phyloP scores from a whole-genome alignment of 2,329 filamentous ascomycete species.

The Penicillium polonicum region DNA sequence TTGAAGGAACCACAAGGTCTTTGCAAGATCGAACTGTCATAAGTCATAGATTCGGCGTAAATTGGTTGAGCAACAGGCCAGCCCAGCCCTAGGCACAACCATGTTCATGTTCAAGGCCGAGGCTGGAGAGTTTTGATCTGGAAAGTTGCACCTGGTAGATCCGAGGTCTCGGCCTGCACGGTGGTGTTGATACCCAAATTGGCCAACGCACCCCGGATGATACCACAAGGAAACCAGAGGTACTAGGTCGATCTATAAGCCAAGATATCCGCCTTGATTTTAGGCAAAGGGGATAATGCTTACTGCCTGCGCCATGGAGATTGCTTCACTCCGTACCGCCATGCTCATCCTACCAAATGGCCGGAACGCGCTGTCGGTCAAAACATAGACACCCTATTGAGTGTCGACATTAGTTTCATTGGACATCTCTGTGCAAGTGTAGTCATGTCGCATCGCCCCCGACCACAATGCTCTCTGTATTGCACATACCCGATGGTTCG shows the following conservation, averaged over 20 bases:
- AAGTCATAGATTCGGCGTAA: neutral
- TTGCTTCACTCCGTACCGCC: slow-evolving; percentile 69
- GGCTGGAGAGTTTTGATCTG: slow-evolving; percentile 83
- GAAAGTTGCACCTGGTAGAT: slow-evolving; percentile 85
- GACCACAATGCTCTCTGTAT: slow-evolving; percentile 3
- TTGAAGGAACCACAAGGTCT: neutral
- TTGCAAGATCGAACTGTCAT: neutral
- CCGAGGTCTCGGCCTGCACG: slow-evolving; percentile 84
- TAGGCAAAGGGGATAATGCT: slow-evolving; percentile 27
- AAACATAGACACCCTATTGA: slow-evolving; percentile 80
- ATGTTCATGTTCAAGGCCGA: slow-evolving; percentile 55
- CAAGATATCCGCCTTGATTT: neutral
- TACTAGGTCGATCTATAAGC: slow-evolving; percentile 58
- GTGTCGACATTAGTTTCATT: neutral
- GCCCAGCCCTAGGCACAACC: slow-evolving; percentile 8
- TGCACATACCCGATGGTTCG: slow-evolving; percentile 75
- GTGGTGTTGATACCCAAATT: slow-evolving; percentile 86
- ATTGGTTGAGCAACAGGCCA: neutral
- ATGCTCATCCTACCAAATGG: slow-evolving; percentile 88
- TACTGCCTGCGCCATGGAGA: slow-evolving; percentile 76
- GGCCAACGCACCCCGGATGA: slow-evolving; percentile 89
- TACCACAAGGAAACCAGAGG: slow-evolving; percentile 90
- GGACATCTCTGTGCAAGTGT: neutral
- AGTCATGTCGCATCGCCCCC: neutral
- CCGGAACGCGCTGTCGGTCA: slow-evolving; percentile 89